A percentile compares a stretch with the other conserved stretches of the same genome.
phyloP scores from a whole-genome alignment of 768 basidiomycete genomes.

The Lanmaoa pseudosensibilis region DNA sequence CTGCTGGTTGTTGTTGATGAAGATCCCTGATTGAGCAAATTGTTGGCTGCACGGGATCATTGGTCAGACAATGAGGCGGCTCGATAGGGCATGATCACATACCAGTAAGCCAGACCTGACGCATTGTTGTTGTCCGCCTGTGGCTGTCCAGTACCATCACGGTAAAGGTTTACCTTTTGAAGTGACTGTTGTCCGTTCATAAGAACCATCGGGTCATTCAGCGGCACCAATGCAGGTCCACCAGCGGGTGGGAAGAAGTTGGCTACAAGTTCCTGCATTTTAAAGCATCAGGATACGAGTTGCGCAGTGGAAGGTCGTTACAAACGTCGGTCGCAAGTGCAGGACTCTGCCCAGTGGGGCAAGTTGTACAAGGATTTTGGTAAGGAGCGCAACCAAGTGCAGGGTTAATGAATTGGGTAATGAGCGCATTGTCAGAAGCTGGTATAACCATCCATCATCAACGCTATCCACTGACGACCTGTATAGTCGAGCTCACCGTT shows the following conservation, averaged over 20 bases:
- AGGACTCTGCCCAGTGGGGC: slow-evolving; percentile 16
- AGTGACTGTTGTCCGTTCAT: slow-evolving; percentile 25
- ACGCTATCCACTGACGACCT: not conserved
- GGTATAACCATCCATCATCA: not conserved
- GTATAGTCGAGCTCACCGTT: slow-evolving; percentile 16
- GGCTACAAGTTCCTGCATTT: slow-evolving; percentile 24
- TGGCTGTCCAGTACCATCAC: slow-evolving; percentile 28
- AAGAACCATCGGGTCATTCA: slow-evolving; percentile 29
- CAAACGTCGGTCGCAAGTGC: slow-evolving; percentile 27
- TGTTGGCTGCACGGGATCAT: slow-evolving; percentile 17
- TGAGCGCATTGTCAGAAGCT: slow-evolving; percentile 30
- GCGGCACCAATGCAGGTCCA: slow-evolving; percentile 25
- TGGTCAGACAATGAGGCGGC: not conserved
- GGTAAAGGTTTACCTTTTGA: slow-evolving; percentile 29
- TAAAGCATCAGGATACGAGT: not conserved
- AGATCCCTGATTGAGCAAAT: slow-evolving; percentile 23
- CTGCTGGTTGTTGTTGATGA: slow-evolving; percentile 24
- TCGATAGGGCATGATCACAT: not conserved
- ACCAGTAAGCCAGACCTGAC: slow-evolving; percentile 25
- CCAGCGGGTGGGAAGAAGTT: slow-evolving; percentile 25
- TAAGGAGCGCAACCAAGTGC: slow-evolving; percentile 25
- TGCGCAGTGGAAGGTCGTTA: not conserved
- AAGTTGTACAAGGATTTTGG: slow-evolving; percentile 29
- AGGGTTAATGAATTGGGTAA: slow-evolving; percentile 28
- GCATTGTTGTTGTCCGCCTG: slow-evolving; percentile 24